Percentiles rank a stretch among this genome's conserved stretches.
Conservation (phyloP, 805 yeast genomes). For the Brettanomyces naardenensis region DNA sequence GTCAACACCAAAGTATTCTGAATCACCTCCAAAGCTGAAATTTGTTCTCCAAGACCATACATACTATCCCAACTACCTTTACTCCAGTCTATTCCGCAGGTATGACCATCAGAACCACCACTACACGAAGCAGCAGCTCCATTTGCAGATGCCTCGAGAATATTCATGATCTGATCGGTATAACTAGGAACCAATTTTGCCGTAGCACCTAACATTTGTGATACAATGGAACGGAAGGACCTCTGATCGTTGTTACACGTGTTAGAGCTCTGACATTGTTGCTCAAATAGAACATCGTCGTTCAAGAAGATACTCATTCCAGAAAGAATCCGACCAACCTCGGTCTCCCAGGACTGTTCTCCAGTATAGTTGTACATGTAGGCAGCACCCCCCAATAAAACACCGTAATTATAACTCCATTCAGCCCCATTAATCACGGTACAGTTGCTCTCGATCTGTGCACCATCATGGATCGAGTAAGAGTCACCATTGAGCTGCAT, state of each 20-base stretch:
- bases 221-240: constrained; percentile 61
- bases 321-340: constrained; percentile 29
- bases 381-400: constrained; percentile 61
- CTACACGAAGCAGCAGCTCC: constrained; percentile 76
- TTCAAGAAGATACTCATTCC: constrained; percentile 41
- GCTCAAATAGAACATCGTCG: constrained; percentile 46
- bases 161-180: constrained; percentile 29
- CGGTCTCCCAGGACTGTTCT: constrained; percentile 33
- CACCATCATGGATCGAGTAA: constrained; percentile 49
- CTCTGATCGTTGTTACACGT: constrained; percentile 71
- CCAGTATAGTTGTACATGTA: constrained; percentile 57
- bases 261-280: constrained; percentile 44
- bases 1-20: constrained; percentile 33
- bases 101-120: constrained; percentile 81
- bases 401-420: constrained; percentile 71
- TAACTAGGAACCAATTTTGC: constrained; percentile 46
- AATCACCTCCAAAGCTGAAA: constrained; percentile 64
- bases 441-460: constrained; percentile 38
- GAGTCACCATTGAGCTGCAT: constrained; percentile 21
- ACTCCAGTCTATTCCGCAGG: constrained; percentile 78
- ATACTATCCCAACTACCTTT: constrained; percentile 50
- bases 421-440: constrained; percentile 38
- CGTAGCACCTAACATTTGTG: constrained; percentile 56
- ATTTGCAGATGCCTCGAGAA: constrained; percentile 35
- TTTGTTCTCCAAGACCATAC: constrained; percentile 82